Base-by-base conservation (phyloP, 139 green algal genomes). In the Protoeuglena noctilucae region DNA sequence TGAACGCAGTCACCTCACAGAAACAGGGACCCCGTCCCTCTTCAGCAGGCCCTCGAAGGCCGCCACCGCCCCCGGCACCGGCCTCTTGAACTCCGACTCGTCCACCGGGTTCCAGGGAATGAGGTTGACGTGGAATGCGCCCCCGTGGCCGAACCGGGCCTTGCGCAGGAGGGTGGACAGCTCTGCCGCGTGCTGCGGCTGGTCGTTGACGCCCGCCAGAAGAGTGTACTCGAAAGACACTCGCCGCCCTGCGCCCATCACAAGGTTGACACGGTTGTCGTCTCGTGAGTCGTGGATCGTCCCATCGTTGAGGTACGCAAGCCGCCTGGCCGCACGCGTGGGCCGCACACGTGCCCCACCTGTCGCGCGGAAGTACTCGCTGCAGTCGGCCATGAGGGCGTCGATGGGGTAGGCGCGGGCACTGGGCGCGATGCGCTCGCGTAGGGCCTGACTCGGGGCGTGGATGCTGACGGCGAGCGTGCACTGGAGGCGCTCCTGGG, bases 41-140 rank as follows among this genome's bases (percentile, higher is more conserved):
- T 95, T 71, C 21, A 98, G 65, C 5, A 61, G 60, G 0, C 63
- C 25, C 46, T 65, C 62, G 63, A 94, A 94, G 0, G 51, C 29
- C 2, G 40, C 26, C 23, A 81, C 70, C 19, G 48, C 23, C 0
- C 40, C 29, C 17, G 51, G 64, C 19, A 48, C 53, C 23, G 90
- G 91, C 0, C 87, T 57, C 31, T 72, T 39, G 57, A 82, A 98
- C 28, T 83, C 70, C 6, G 66, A 68, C 26, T 93, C 91, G 21
- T 85, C 81, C 21, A 98, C 84, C 1, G 85, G 78, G 69, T 98
- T 98, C 71, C 56, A 61, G 22, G 86, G 89, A 34, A 97, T 97
- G 34, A 96, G 28, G 59, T 97, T 97, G 7, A 95, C 84, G 54
- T 97, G 89, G 22, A 40, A 61, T 40, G n/a, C n/a, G n/a, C n/a